Base-by-base conservation (phyloP, 176 grass and related monocot genomes). In the Miscanthus lutarioriparius region DNA sequence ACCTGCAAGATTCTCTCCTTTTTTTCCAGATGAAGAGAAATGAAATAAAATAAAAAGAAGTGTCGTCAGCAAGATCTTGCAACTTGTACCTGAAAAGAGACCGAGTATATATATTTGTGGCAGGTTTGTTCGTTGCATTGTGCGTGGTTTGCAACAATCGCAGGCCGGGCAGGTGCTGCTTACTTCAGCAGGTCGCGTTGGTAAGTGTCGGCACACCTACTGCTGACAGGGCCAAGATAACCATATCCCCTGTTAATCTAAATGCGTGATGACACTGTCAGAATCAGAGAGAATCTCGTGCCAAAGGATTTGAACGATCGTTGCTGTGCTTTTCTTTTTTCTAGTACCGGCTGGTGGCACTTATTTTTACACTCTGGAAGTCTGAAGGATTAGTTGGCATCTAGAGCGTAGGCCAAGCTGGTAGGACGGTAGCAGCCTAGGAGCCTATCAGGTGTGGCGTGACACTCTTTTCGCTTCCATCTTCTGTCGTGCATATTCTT, bases 161-260 rank as follows among this genome's bases (percentile, higher is more conserved):
- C 87, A 81, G 49, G 77, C 10, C 70, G 40, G 77, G 19, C 33
- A 73, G 64, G 20, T 14, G 2, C 8, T 14, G 43, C 49, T 53
- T 53, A 53, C 49, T 53, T 53, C 5, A 20, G 51, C 51, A 22
- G 51, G 7, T 56, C 53, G 53, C 53, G 53, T 72, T 73, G 23
- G 39, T 54, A 36, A 38, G 74, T 74, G 88, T 90, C 88, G 88
- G 88, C 80, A 82, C 67, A 90, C 88, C 88, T 10, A 86, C 68
- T 74, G 69, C 67, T 62, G 80, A 67, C 73, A 78, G 58, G 3
- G 15, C 20, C 26, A 69, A 86, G 65, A 54, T 58, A 77, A 76
- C 61, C 53, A 54, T 84, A 16, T 49, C 0, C 51, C 40, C 7
- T 79, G 5, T 59, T 68, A 68, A 62, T 39, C 44, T 54, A 20